Percentiles rank a stretch among this genome's conserved stretches.
Evolutionary conservation across 768 basidiomycete genomes (phyloP).

Genomic region (Boletus reticulatus): DNA sequence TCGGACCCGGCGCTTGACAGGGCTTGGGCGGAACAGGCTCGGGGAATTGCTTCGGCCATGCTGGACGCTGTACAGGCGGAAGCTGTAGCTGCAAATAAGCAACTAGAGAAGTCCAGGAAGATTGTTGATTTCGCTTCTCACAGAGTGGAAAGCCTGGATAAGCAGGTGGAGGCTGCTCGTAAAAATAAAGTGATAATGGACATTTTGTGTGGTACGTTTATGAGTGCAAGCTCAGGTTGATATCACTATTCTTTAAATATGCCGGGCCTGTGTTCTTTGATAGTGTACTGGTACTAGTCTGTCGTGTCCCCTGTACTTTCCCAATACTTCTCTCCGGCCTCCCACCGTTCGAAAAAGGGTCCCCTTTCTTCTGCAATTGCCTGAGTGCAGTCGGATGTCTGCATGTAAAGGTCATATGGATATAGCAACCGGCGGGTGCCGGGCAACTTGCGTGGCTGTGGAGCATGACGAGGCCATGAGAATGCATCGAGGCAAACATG

Average conservation of each 20-base stretch:
- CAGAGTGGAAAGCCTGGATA: neutral
- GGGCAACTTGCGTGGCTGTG: neutral
- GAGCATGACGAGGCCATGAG: no score
- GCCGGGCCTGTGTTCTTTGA: no score
- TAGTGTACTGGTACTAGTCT: neutral
- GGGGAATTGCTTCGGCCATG: neutral
- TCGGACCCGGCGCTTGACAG: neutral
- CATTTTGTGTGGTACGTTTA: neutral
- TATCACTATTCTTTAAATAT: no score
- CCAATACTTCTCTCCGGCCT: neutral
- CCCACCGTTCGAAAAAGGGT: neutral
- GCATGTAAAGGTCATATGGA: no score
- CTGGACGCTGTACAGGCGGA: neutral
- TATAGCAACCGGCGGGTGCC: no score
- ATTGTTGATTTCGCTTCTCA: neutral
- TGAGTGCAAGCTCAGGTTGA: no score
- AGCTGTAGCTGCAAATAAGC: neutral
- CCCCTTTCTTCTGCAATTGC: neutral
- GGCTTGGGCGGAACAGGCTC: neutral
- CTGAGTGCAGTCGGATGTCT: no score
- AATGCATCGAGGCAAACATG: no score
- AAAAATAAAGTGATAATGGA: neutral
- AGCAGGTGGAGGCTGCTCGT: neutral
- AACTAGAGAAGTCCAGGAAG: neutral
- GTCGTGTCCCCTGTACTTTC: neutral